phyloP scores from a whole-genome alignment of 768 basidiomycete genomes.

The Pleurotus giganteus region DNA sequence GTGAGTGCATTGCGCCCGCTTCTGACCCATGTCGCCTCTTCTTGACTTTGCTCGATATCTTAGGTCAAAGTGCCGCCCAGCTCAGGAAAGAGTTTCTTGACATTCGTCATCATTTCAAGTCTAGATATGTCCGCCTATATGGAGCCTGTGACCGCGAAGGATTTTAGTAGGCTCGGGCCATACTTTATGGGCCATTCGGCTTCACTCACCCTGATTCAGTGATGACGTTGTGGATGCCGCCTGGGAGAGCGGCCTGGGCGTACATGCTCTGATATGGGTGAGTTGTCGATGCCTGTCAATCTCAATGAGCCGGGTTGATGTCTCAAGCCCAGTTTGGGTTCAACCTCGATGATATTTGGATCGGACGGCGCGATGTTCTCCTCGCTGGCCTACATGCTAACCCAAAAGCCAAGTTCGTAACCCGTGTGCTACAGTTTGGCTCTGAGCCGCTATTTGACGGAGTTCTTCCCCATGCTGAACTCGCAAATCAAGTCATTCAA shows the following conservation, averaged over 20 bases:
- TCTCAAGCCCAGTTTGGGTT: slow-evolving; percentile 33
- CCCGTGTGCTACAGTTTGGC: slow-evolving; percentile 56
- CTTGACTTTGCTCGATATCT: not conserved
- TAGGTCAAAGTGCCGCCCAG: slow-evolving; percentile 47
- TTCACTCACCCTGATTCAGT: slow-evolving; percentile 9
- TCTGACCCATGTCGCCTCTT: not conserved
- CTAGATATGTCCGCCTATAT: slow-evolving; percentile 52
- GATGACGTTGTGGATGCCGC: slow-evolving; percentile 57
- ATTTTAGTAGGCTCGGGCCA: slow-evolving; percentile 27
- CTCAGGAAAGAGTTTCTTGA: slow-evolving; percentile 51
- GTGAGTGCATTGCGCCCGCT: slow-evolving; percentile 30
- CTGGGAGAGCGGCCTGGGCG: slow-evolving; percentile 48
- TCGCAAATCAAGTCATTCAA: slow-evolving; percentile 43
- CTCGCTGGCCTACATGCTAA: slow-evolving; percentile 43
- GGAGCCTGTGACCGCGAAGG: slow-evolving; percentile 33
- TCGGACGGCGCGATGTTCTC: slow-evolving; percentile 40
- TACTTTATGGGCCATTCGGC: not conserved
- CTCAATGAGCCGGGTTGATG: not conserved
- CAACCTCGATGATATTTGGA: slow-evolving; percentile 39
- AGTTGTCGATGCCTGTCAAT: slow-evolving; percentile 12
- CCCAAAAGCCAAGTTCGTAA: slow-evolving; percentile 50
- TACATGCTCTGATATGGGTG: slow-evolving; percentile 64
- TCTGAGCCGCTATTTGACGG: slow-evolving; percentile 55
- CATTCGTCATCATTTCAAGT: slow-evolving; percentile 49
- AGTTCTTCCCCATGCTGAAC: slow-evolving; percentile 39